Evolutionary conservation across 805 yeast genomes (phyloP).

Genomic region (Metschnikowia vanudenii): DNA sequence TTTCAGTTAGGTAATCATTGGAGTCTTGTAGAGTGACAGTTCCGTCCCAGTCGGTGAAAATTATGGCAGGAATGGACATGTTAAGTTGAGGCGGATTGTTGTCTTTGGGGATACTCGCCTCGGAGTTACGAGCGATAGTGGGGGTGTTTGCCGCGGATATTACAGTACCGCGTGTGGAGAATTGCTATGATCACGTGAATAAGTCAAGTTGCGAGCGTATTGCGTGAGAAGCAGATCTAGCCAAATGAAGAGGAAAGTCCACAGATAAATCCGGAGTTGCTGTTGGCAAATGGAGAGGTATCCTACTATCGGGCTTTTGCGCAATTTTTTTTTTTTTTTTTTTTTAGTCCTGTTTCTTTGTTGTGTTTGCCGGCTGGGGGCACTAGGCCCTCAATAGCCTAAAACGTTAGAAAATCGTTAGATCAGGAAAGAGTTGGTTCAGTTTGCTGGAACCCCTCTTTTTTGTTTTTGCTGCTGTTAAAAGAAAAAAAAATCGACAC

Average conservation of each 20-base stretch:
- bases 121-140: conserved; percentile 35
- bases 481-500: too few relatives aligned
- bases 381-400: too few relatives aligned
- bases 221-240: neutral
- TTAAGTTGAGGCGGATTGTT: conserved; percentile 6
- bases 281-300: too few relatives aligned
- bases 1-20: conserved; percentile 87
- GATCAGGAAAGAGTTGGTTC: too few relatives aligned
- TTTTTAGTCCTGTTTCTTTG: too few relatives aligned
- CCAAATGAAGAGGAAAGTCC: neutral
- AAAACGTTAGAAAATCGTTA: too few relatives aligned
- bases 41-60: conserved; percentile 98
- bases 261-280: too few relatives aligned
- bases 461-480: too few relatives aligned
- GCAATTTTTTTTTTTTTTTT: too few relatives aligned
- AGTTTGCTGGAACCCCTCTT: too few relatives aligned
- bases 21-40: conserved; percentile 95
- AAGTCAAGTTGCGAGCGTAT: neutral
- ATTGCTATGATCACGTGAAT: neutral
- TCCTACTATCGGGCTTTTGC: too few relatives aligned
- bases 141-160: neutral
- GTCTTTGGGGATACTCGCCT: conserved; percentile 17
- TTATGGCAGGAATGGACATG: conserved; percentile 56
- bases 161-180: neutral
- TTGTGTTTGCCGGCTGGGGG: too few relatives aligned